Evolutionary conservation across 192 early-diverging fungal genomes (phyloP).

Genomic region (Coemansia sp.): DNA sequence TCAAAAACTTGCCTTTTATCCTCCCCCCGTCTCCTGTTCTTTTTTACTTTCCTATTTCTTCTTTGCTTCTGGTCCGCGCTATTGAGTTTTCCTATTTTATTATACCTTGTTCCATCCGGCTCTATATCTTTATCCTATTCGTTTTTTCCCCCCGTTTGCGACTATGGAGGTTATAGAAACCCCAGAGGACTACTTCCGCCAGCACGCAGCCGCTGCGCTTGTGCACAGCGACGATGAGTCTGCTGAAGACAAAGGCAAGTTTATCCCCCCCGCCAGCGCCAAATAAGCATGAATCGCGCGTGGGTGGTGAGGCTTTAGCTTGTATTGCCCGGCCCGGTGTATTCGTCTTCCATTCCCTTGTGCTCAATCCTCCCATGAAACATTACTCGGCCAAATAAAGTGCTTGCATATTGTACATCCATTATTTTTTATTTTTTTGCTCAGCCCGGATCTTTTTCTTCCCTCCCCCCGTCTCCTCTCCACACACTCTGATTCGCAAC

Average conservation of each 20-base stretch:
- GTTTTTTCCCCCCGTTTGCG: not conserved
- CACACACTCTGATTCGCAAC: not conserved
- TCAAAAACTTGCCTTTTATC: not conserved
- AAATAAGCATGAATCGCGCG: conserved; percentile 2
- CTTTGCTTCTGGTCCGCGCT: not conserved
- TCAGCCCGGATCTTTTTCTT: not conserved
- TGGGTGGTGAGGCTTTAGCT: no score
- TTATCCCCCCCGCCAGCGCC: not conserved
- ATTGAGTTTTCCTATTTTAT: conserved; percentile 5
- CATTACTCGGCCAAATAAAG: not conserved
- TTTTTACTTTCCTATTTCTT: conserved; percentile 29
- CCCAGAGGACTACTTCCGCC: conserved; percentile 53
- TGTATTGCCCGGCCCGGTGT: no score
- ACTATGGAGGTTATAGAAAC: conserved; percentile 43
- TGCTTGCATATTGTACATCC: not conserved
- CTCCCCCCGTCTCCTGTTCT: conserved; percentile 13
- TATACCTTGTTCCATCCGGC: not conserved
- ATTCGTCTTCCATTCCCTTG: not conserved
- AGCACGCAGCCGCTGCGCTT: conserved; percentile 38
- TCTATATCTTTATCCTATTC: conserved; percentile 2
- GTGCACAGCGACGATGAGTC: conserved; percentile 38
- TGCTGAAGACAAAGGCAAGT: conserved; percentile 35
- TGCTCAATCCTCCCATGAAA: not conserved
- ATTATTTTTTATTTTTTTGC: not conserved
- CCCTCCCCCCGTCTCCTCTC: not conserved